Evolutionary conservation across 495 filamentous ascomycete genomes (phyloP).

Genomic region (Xylaria cubensis): DNA sequence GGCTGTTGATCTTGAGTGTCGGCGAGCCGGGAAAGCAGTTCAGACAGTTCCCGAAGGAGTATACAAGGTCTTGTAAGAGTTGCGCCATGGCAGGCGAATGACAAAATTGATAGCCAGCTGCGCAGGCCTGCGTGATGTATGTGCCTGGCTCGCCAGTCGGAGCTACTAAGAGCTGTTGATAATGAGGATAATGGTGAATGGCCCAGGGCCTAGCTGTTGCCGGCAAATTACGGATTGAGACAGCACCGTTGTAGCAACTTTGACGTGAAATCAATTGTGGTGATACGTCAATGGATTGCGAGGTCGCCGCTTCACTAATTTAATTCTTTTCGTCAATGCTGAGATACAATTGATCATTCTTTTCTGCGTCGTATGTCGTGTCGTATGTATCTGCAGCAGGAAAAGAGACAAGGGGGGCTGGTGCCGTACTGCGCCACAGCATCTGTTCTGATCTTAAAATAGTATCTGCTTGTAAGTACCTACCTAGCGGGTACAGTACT

Average conservation of each 20-base stretch:
- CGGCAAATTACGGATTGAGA: neutral
- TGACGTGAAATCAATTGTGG: neutral
- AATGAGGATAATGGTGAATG: neutral
- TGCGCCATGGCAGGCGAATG: slow-evolving; percentile 69
- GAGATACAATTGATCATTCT: slow-evolving; percentile 5
- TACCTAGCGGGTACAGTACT: neutral
- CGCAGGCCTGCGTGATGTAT: slow-evolving; percentile 12
- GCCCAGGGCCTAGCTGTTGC: neutral
- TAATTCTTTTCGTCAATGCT: neutral
- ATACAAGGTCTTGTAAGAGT: slow-evolving; percentile 85
- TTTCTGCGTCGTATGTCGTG: slow-evolving; percentile 10
- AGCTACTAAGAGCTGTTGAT: neutral
- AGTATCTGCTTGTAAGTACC: neutral
- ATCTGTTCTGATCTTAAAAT: neutral
- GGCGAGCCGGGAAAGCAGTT: slow-evolving; percentile 94
- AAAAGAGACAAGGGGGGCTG: slow-evolving; percentile 8
- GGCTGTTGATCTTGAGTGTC: slow-evolving; percentile 91
- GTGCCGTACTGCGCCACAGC: neutral
- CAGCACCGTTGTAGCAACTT: neutral
- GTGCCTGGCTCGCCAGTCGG: neutral
- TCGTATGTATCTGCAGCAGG: neutral
- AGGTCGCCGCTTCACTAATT: neutral
- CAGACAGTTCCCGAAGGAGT: slow-evolving; percentile 90
- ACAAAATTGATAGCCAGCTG: neutral
- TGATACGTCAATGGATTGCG: neutral